Conservation (phyloP, 306 rosid species). For the Vachellia pachyceras region DNA sequence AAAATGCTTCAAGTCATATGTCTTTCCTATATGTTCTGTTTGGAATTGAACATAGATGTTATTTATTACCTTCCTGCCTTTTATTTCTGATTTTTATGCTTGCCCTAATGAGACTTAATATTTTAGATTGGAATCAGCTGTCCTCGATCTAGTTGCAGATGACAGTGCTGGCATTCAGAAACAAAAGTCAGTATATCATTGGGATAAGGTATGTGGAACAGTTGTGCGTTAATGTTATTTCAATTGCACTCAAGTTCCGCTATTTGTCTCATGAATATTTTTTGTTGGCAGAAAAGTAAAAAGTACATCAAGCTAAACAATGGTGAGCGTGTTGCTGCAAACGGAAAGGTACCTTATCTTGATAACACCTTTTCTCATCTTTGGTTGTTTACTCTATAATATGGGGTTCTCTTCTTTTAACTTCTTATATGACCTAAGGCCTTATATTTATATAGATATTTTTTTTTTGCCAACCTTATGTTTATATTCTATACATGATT, state of each 20-base stretch:
- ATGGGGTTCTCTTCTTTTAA: slow-evolving; percentile 6
- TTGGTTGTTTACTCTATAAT: slow-evolving; percentile 1
- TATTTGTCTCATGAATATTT: slow-evolving; percentile 32
- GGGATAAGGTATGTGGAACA: slow-evolving; percentile 77
- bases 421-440: not conserved
- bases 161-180: slow-evolving; percentile 80
- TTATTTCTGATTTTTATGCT: slow-evolving; percentile 4
- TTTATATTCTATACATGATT: slow-evolving; percentile 32
- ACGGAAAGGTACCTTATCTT: slow-evolving; percentile 74
- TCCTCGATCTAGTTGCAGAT: slow-evolving; percentile 89
- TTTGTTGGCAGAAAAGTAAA: slow-evolving; percentile 78
- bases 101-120: slow-evolving; percentile 35
- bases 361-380: slow-evolving; percentile 1
- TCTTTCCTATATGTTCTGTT: not conserved
- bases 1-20: not conserved
- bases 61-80: not conserved
- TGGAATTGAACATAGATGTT: slow-evolving; percentile 27
- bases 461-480: too few relatives aligned
- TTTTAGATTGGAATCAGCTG: slow-evolving; percentile 85
- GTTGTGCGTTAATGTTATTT: slow-evolving; percentile 21
- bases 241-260: slow-evolving; percentile 6
- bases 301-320: slow-evolving; percentile 85
- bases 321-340: slow-evolving; percentile 89
- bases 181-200: slow-evolving; percentile 84
- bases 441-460: slow-evolving; percentile 23